These are phyloP conservation scores for Aspergillus indologenus DNA, from an alignment of 495 filamentous ascomycete species.

Conservation along the genomic window DNA sequence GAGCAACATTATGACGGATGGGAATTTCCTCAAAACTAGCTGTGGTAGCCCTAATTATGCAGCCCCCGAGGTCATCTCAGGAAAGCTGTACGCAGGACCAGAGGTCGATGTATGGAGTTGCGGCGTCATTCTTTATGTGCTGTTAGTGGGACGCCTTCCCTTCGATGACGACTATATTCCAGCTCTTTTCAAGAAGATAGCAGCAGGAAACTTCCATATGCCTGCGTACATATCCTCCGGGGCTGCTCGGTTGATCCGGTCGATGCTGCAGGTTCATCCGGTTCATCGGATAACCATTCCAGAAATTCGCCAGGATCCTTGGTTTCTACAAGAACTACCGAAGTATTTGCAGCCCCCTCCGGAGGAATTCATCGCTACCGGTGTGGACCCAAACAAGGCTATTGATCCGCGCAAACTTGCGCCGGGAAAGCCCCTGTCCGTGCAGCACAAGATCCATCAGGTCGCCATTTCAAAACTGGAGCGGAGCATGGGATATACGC, in stretches of 20 bases:
- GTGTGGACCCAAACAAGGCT: conserved; percentile 85
- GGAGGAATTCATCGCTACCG: conserved; percentile 89
- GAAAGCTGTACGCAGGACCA: conserved; percentile 94
- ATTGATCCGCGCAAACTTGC: conserved; percentile 78
- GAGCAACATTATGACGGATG: conserved; percentile 99
- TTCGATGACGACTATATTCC: conserved; percentile 98
- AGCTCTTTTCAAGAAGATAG: conserved; percentile 81
- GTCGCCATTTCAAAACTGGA: conserved; percentile 91
- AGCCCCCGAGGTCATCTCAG: conserved; percentile 94
- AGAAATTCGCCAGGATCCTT: conserved; percentile 90
- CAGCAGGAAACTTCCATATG: conserved; percentile 83
- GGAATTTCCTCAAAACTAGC: conserved; percentile 97
- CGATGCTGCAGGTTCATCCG: conserved; percentile 93
- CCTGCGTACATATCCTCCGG: conserved; percentile 84
- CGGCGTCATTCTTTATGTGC: conserved; percentile 94
- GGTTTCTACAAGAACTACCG: conserved; percentile 86
- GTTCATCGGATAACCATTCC: conserved; percentile 89
- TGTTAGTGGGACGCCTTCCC: conserved; percentile 85
- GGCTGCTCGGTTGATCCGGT: conserved; percentile 79
- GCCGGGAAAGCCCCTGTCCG: conserved; percentile 67
- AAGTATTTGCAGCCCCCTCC: conserved; percentile 83
- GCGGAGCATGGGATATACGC: conserved; percentile 95
- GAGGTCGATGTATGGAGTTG: conserved; percentile 99
- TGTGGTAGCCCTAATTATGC: conserved; percentile 98
- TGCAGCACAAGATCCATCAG: conserved; percentile 86